A percentile compares a stretch with the other conserved stretches of the same genome.
Conservation (phyloP, 2,329 filamentous ascomycete genomes). For the Monilinia fructicola region DNA sequence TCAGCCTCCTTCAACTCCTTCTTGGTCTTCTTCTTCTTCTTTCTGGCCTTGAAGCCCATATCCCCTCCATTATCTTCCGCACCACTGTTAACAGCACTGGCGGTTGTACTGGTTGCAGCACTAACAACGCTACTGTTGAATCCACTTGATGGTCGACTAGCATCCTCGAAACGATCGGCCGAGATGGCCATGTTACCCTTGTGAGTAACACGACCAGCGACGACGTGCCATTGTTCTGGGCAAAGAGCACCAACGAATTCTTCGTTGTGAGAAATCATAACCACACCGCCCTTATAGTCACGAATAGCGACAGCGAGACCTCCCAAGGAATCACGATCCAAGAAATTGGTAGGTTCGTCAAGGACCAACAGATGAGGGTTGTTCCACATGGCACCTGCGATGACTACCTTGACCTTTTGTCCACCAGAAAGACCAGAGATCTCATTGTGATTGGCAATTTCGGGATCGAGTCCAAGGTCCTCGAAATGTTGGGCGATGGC, state of each 20-base stretch:
- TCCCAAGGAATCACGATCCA: slow-evolving; percentile 95
- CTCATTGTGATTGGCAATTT: slow-evolving; percentile 98
- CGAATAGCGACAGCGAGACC: slow-evolving; percentile 96
- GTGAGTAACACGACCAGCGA: slow-evolving; percentile 81
- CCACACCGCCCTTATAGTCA: slow-evolving; percentile 96
- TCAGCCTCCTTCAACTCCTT: slow-evolving; percentile 94
- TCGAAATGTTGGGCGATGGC: slow-evolving; percentile 98
- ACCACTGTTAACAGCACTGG: slow-evolving; percentile 74
- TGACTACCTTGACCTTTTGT: slow-evolving; percentile 98
- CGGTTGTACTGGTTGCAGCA: slow-evolving; percentile 55
- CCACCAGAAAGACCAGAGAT: slow-evolving; percentile 94
- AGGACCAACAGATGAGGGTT: slow-evolving; percentile 96
- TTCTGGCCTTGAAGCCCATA: slow-evolving; percentile 84
- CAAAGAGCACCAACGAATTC: slow-evolving; percentile 96
- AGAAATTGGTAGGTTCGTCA: slow-evolving; percentile 98
- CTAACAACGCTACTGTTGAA: slow-evolving; percentile 56
- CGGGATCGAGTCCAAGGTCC: slow-evolving; percentile 90
- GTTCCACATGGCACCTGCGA: slow-evolving; percentile 97
- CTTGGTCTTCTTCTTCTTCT: slow-evolving; percentile 99
- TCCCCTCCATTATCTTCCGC: slow-evolving; percentile 74
- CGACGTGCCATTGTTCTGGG: slow-evolving; percentile 94
- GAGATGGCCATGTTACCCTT: slow-evolving; percentile 74
- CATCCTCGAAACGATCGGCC: slow-evolving; percentile 84
- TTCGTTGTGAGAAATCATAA: slow-evolving; percentile 99
- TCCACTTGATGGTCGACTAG: slow-evolving; percentile 60